Evolutionary conservation across 768 basidiomycete genomes (phyloP), one percentile per base, ranked within the genome.

Genomic region (Lyophyllum atratum): DNA sequence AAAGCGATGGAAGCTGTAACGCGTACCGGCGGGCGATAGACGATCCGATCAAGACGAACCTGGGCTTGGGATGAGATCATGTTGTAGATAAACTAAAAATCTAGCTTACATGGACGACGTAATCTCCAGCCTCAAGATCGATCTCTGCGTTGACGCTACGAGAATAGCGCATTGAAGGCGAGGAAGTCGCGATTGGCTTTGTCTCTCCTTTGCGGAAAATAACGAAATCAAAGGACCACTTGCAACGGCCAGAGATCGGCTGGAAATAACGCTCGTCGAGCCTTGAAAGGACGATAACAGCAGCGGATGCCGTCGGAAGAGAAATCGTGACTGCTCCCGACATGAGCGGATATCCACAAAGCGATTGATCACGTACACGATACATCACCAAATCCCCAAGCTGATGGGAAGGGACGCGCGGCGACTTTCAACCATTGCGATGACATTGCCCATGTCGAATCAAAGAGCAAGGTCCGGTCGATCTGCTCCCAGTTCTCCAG

Each of bases 351-450:
- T 33, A 10, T 24, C 14, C 29, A 29, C 2, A 21, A 34, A 9
- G 24, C 17, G 7, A 40, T 9, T 6, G 15, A 22, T 12, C 15
- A 43, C 62, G 34, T 56, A 76, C 74, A 77, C 14, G 77, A 79
- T 19, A 78, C 71, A 47, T 80, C 78, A 11, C 78, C 78, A 51
- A 65, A 78, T 21, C 66, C 61, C 74, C 75, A 77, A 5, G 74
- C 72, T 19, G 66, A 64, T 14, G 66, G 66, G 15, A 64, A 42
- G n/a, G 64, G 56, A 4, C 69, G 66, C 2, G 63, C 39, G 2
- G 59, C 68, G 5, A 76, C 73, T 44, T 74, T 65, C 14, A 79
- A 59, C 78, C 78, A 79, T 14, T 77, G 74, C 5, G 72, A 74
- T 6, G 72, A 72, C 70, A 76, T 68, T 12, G 66, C 64, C 78